These are phyloP conservation scores for Mycogone perniciosa DNA, from an alignment of 2,329 filamentous ascomycete species.

Conservation along the genomic window DNA sequence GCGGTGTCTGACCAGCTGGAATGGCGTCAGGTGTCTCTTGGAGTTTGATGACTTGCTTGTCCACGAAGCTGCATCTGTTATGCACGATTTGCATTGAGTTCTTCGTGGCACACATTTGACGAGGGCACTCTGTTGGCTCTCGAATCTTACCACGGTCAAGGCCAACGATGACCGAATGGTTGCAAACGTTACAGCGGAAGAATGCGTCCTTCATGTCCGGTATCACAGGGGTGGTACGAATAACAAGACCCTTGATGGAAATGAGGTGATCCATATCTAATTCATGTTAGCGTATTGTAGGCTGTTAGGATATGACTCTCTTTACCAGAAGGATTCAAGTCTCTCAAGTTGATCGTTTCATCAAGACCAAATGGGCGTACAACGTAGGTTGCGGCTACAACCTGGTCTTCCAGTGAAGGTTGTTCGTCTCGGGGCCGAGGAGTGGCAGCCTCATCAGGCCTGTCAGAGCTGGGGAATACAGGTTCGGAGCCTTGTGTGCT, in stretches of 20 bases:
- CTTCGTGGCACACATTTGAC: conserved; percentile 69
- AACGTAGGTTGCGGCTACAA: conserved; percentile 73
- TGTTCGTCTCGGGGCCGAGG: conserved; percentile 38
- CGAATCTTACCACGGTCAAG: conserved; percentile 95
- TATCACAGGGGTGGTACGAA: conserved; percentile 90
- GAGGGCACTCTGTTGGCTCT: conserved; percentile 85
- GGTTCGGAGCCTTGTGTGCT: conserved; percentile 63
- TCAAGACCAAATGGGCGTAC: conserved; percentile 88
- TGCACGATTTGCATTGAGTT: conserved; percentile 99
- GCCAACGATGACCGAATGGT: conserved; percentile 82
- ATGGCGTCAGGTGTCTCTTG: conserved; percentile 96
- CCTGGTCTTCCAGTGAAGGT: conserved; percentile 68
- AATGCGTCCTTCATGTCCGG: conserved; percentile 99
- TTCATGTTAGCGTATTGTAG: background rate
- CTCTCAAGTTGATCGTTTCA: conserved; percentile 80
- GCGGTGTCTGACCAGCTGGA: conserved; percentile 91
- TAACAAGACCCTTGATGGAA: conserved; percentile 91
- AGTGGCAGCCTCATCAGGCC: conserved; percentile 42
- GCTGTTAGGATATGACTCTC: too few species aligned
- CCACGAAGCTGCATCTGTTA: conserved; percentile 88
- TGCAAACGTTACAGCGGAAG: conserved; percentile 91
- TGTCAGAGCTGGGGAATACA: conserved; percentile 73
- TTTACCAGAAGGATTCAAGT: conserved; percentile 78
- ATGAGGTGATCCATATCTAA: conserved; percentile 92
- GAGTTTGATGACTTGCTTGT: conserved; percentile 98